Percentiles rank a stretch among this genome's conserved stretches.
Conservation (phyloP, 192 early-diverging fungal species). For the Podila verticillata region DNA sequence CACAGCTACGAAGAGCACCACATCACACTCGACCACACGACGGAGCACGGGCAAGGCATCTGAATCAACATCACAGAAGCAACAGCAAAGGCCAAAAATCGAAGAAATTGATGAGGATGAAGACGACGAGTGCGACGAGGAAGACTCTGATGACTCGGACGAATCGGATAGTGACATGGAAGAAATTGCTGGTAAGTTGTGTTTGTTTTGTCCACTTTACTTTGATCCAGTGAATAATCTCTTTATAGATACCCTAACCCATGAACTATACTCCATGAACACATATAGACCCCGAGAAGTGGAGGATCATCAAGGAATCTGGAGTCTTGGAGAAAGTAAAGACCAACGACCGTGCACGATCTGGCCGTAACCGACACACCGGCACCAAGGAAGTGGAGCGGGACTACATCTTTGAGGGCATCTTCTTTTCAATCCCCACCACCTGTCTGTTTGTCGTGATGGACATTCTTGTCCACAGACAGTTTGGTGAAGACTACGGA, state of each 20-base stretch:
- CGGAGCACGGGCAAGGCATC: constrained; percentile 7
- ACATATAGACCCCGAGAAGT: constrained; percentile 34
- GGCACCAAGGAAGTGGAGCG: constrained; percentile 1
- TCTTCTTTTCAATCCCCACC: constrained; percentile 47
- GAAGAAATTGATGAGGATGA: neutral
- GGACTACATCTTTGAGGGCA: constrained; percentile 50
- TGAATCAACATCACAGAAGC: constrained; percentile 13
- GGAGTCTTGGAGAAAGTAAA: constrained; percentile 30
- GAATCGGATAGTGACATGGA: constrained; percentile 23
- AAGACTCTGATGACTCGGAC: constrained; percentile 16
- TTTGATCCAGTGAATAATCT: no score
- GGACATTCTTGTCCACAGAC: constrained; percentile 47
- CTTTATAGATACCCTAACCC: no score
- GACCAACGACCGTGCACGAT: neutral
- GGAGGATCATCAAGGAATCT: constrained; percentile 44
- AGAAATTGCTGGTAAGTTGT: constrained; percentile 32
- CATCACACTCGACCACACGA: constrained; percentile 13
- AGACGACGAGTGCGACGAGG: constrained; percentile 11
- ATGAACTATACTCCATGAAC: neutral
- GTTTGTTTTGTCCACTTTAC: neutral
- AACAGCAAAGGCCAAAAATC: neutral
- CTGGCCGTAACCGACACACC: neutral
- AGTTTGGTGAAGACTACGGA: constrained; percentile 39
- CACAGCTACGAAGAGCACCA: constrained; percentile 8
- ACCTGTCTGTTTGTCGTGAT: constrained; percentile 50